Evolutionary conservation across 129 eudicot species (phyloP).

Genomic region (Arctium minus): DNA sequence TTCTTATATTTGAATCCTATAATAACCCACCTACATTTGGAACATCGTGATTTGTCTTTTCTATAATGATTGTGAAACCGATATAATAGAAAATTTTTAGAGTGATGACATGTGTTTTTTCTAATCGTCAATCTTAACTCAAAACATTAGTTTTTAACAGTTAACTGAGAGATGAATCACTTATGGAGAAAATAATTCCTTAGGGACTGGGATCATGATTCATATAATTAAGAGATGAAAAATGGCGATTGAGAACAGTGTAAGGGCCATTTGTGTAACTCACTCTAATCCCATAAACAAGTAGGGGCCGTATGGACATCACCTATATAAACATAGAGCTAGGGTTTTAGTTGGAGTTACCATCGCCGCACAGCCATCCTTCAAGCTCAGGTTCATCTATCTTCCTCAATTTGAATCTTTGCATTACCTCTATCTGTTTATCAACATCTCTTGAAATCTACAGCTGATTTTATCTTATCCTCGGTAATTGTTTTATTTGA

Average conservation of each 20-base stretch:
- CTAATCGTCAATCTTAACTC: background rate
- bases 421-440: background rate
- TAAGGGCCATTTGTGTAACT: background rate
- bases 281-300: background rate
- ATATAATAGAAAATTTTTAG: too few relatives aligned
- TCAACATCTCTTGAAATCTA: background rate
- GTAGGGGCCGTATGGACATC: background rate
- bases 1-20: too few relatives aligned
- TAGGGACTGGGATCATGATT: background rate
- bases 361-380: conserved; percentile 22
- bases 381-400: conserved; percentile 20
- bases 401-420: background rate
- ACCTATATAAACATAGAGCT: conserved; percentile 2
- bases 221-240: background rate
- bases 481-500: background rate
- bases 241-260: background rate
- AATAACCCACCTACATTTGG: too few relatives aligned
- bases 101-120: too few relatives aligned
- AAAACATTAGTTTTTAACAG: background rate
- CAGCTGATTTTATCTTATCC: background rate
- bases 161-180: background rate
- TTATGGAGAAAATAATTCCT: background rate
- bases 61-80: too few relatives aligned
- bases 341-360: conserved; percentile 31
- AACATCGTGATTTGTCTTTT: too few relatives aligned